These are phyloP conservation scores for Cytospora mali DNA, from an alignment of 2,329 filamentous ascomycete genomes.

Conservation along the genomic window DNA sequence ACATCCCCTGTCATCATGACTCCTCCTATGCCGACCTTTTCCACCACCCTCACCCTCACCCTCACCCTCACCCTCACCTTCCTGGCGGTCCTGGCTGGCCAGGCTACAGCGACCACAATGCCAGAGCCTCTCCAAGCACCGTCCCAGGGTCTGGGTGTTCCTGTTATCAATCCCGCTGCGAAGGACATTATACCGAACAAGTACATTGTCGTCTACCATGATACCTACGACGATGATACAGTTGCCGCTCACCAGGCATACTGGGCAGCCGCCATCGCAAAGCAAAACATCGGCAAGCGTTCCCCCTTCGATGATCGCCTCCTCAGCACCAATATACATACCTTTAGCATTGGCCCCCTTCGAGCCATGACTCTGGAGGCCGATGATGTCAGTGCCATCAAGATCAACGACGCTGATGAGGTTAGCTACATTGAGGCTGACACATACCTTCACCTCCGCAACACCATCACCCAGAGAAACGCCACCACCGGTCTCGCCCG, in stretches of 20 bases:
- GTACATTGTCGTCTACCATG: conserved; percentile 69
- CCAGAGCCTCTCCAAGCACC: neutral
- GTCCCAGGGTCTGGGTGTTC: conserved; percentile 40
- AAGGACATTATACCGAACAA: conserved; percentile 54
- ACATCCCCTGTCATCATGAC: conserved; percentile 10
- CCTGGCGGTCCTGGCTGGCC: conserved; percentile 20
- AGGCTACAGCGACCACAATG: conserved; percentile 19
- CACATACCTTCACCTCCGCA: conserved; percentile 47
- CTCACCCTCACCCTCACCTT: conserved; percentile 22
- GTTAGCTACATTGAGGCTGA: conserved; percentile 50
- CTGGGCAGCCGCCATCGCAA: conserved; percentile 53
- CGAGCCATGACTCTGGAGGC: conserved; percentile 51
- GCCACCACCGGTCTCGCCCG: conserved; percentile 58
- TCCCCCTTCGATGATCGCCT: conserved; percentile 46
- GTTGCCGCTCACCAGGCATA: conserved; percentile 53
- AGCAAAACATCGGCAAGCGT: conserved; percentile 59
- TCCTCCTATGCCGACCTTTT: conserved; percentile 15
- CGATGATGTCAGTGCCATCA: conserved; percentile 39
- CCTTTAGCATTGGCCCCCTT: conserved; percentile 53
- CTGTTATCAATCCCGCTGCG: conserved; percentile 53
- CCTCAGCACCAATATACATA: conserved; percentile 51
- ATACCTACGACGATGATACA: conserved; percentile 49
- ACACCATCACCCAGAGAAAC: conserved; percentile 53
- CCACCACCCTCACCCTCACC: conserved; percentile 10
- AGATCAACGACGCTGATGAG: conserved; percentile 50